Evolutionary conservation across 345 rosid species (phyloP).

Genomic region (Laguncularia racemosa): DNA sequence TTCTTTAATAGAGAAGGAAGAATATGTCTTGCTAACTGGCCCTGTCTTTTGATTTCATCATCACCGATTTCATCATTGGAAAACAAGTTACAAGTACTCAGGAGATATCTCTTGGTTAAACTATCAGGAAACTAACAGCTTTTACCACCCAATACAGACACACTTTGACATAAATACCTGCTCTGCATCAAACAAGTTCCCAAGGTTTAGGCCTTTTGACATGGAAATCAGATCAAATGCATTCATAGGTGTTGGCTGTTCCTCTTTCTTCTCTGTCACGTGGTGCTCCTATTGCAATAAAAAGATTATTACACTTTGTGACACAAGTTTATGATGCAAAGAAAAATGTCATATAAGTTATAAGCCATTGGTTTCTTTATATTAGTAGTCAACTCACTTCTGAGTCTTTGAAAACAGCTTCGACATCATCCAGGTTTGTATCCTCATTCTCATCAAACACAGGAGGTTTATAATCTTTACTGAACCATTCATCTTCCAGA

Average conservation of each 20-base stretch:
- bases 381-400: slow-evolving; percentile 37
- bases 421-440: slow-evolving; percentile 79
- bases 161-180: slow-evolving; percentile 38
- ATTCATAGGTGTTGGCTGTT: slow-evolving; percentile 72
- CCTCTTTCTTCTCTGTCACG: slow-evolving; percentile 83
- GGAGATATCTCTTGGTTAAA: too few species aligned
- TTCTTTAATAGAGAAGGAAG: too few species aligned
- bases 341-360: neutral
- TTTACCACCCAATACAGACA: neutral
- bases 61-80: too few species aligned
- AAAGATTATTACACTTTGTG: neutral
- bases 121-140: neutral
- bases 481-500: slow-evolving; percentile 89
- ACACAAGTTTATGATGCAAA: neutral
- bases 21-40: too few species aligned
- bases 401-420: slow-evolving; percentile 89
- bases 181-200: slow-evolving; percentile 69
- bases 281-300: slow-evolving; percentile 59
- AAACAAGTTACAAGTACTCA: too few species aligned
- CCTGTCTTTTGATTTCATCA: too few species aligned
- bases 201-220: slow-evolving; percentile 88
- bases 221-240: slow-evolving; percentile 94
- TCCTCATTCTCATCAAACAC: slow-evolving; percentile 65
- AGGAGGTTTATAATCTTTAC: slow-evolving; percentile 72
- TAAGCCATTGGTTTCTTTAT: neutral